A percentile compares a stretch with the other conserved stretches of the same genome.
Conservation (phyloP, 2,329 filamentous ascomycete genomes). For the Neopestalotiopsis rosae region DNA sequence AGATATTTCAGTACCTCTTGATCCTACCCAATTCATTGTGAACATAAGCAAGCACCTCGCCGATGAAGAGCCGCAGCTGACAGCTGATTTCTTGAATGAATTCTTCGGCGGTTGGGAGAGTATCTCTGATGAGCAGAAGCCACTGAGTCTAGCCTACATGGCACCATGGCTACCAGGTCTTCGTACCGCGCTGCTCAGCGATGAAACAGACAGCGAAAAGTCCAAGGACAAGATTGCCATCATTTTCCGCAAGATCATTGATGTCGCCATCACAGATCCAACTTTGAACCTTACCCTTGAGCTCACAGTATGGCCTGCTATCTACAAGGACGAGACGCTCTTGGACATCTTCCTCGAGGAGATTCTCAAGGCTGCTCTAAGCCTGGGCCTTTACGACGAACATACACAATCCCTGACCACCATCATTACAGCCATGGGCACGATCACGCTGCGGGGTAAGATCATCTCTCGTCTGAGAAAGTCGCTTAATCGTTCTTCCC, state of each 20-base stretch:
- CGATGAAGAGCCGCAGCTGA: slow-evolving; percentile 68
- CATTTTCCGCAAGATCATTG: slow-evolving; percentile 70
- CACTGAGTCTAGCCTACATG: slow-evolving; percentile 72
- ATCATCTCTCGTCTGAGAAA: slow-evolving; percentile 70
- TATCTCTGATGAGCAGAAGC: slow-evolving; percentile 70
- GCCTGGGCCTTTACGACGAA: slow-evolving; percentile 62
- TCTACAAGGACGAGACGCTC: slow-evolving; percentile 68
- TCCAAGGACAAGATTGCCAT: slow-evolving; percentile 67
- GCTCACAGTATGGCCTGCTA: slow-evolving; percentile 68
- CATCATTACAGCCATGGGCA: slow-evolving; percentile 67
- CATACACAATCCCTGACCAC: slow-evolving; percentile 66
- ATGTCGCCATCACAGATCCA: slow-evolving; percentile 66
- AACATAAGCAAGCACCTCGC: slow-evolving; percentile 70
- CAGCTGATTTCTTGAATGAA: slow-evolving; percentile 73
- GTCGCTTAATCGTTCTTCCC: slow-evolving; percentile 69
- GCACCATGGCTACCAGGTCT: slow-evolving; percentile 70
- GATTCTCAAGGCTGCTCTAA: slow-evolving; percentile 66
- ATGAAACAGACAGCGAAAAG: slow-evolving; percentile 68
- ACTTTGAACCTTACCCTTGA: slow-evolving; percentile 65
- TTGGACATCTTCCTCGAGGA: slow-evolving; percentile 73
- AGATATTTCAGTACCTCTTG: slow-evolving; percentile 68
- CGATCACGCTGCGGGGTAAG: slow-evolving; percentile 68
- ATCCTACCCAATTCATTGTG: slow-evolving; percentile 68
- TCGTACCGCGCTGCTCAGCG: slow-evolving; percentile 62
- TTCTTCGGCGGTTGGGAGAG: slow-evolving; percentile 77